phyloP scores from a whole-genome alignment of 257 asterid species.

The Solanum sejunctum region DNA sequence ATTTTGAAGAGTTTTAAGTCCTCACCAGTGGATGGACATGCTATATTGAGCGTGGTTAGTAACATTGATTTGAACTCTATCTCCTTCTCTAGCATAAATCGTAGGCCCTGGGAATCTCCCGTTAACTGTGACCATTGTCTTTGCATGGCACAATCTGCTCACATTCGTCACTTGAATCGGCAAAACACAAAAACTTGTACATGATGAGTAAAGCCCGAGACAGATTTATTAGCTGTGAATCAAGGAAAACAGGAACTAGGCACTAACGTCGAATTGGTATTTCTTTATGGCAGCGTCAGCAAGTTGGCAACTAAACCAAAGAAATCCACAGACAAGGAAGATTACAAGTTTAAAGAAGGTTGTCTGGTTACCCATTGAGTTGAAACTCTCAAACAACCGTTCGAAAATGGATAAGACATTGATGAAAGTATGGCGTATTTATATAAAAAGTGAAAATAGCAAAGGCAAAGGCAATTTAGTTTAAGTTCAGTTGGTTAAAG shows the following conservation, averaged over 20 bases:
- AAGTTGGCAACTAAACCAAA: background rate
- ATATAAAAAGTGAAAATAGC: background rate
- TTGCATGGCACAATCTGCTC: conserved; percentile 49
- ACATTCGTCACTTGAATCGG: conserved; percentile 51
- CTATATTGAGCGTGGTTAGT: conserved; percentile 50
- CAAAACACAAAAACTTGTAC: background rate
- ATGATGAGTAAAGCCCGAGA: background rate
- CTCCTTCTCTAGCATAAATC: conserved; percentile 1
- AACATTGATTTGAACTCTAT: conserved; percentile 37
- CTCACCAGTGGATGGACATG: conserved; percentile 56
- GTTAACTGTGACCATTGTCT: conserved; percentile 45
- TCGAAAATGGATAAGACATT: background rate
- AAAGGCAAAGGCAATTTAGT: background rate
- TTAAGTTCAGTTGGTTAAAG: conserved; percentile 11
- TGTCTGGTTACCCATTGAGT: background rate
- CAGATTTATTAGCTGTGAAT: background rate
- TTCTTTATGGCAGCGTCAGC: conserved; percentile 31
- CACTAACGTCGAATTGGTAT: conserved; percentile 44
- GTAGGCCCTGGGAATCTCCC: conserved; percentile 23
- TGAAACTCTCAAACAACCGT: background rate
- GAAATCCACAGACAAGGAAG: background rate
- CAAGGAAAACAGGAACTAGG: background rate
- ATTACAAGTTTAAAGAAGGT: background rate
- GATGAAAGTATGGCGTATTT: background rate
- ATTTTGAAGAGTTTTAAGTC: background rate